A percentile compares a stretch with the other conserved stretches of the same genome.
Conservation (phyloP, 164 flowering plant genomes). For the Echeveria elegans region DNA sequence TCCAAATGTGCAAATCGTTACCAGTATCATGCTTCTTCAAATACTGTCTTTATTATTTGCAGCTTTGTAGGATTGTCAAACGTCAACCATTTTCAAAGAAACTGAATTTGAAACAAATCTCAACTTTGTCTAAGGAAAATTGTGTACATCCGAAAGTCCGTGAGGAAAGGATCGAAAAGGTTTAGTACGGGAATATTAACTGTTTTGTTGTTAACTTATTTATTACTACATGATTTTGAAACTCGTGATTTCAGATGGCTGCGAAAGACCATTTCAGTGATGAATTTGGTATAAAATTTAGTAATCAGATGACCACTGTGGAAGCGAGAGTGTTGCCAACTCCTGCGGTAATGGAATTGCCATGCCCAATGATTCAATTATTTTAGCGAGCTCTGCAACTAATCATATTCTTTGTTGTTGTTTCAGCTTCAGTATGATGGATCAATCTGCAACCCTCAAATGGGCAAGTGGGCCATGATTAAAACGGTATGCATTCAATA, state of each 20-base stretch:
- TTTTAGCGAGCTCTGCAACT: too few relatives aligned
- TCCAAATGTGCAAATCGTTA: too few relatives aligned
- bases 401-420: neutral
- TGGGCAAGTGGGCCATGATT: slow-evolving; percentile 93
- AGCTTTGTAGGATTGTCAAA: slow-evolving; percentile 49
- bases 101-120: slow-evolving; percentile 58
- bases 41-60: slow-evolving; percentile 6
- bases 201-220: neutral
- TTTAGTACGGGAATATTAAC: neutral
- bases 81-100: slow-evolving; percentile 56
- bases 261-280: slow-evolving; percentile 17
- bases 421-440: slow-evolving; percentile 64
- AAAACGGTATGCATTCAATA: slow-evolving; percentile 34
- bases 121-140: slow-evolving; percentile 42
- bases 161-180: slow-evolving; percentile 29
- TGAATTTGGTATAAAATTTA: slow-evolving; percentile 57
- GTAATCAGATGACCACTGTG: slow-evolving; percentile 21
- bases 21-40: too few relatives aligned
- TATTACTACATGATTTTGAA: neutral
- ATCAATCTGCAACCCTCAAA: slow-evolving; percentile 33
- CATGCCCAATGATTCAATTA: neutral
- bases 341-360: slow-evolving; percentile 44
- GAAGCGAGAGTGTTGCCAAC: slow-evolving; percentile 71
- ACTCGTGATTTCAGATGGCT: slow-evolving; percentile 29
- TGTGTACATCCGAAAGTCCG: slow-evolving; percentile 54